Conservation (phyloP, 306 rosid genomes). For the Corylus americana region DNA sequence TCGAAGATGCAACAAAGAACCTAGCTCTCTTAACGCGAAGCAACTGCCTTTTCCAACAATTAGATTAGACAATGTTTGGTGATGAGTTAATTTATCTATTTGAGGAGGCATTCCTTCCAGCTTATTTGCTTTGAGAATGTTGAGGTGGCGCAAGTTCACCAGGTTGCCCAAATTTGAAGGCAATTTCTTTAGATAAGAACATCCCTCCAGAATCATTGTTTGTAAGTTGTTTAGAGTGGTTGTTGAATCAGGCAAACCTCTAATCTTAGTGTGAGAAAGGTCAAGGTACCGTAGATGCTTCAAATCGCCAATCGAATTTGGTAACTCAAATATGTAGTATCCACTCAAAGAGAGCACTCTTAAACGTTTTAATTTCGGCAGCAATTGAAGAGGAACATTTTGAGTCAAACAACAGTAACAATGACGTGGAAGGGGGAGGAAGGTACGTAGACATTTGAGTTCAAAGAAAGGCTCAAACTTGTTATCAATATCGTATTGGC, state of each 20-base stretch:
- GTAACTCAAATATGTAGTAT: neutral
- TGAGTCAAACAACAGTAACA: neutral
- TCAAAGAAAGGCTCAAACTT: too few species aligned
- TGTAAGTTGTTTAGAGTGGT: slow-evolving; percentile 14
- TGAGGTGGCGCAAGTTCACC: too few species aligned
- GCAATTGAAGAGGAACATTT: neutral
- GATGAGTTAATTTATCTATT: neutral
- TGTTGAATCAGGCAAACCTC: neutral
- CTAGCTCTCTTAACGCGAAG: too few species aligned
- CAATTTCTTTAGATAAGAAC: neutral
- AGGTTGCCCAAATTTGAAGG: neutral
- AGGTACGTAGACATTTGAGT: slow-evolving; percentile 25
- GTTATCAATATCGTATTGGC: too few species aligned
- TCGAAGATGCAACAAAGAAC: neutral
- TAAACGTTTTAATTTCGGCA: neutral
- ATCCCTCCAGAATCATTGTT: neutral
- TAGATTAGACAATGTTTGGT: too few species aligned
- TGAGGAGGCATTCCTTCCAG: too few species aligned
- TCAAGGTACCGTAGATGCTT: slow-evolving; percentile 10
- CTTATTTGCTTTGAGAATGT: too few species aligned
- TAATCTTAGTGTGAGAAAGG: neutral
- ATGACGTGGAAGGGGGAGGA: neutral
- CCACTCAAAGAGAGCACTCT: neutral
- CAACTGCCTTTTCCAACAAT: too few species aligned
- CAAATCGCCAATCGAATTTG: neutral